Percentiles rank a stretch among this genome's conserved stretches.
These are phyloP conservation scores for Cryptococcus sp. DNA, from an alignment of 1,284 basidiomycete species.

Conservation along the genomic window DNA sequence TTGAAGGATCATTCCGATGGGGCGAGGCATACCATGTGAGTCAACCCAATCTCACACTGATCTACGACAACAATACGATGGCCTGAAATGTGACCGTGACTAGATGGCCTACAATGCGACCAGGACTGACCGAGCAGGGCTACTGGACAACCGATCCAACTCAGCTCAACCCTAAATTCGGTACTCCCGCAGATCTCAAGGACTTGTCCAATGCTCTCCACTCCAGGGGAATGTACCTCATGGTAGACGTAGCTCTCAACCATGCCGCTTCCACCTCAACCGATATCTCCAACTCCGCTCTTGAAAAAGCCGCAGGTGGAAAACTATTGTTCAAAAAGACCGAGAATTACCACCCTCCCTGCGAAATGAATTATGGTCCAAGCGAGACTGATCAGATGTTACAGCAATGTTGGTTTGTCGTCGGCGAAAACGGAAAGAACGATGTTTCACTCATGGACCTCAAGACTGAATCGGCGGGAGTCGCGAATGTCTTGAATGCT, in stretches of 20 bases:
- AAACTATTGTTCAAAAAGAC: constrained; percentile 28
- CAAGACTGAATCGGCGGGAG: constrained; percentile 59
- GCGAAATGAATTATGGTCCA: constrained; percentile 23
- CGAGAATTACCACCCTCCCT: constrained; percentile 26
- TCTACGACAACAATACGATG: neutral
- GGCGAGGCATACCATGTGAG: constrained; percentile 34
- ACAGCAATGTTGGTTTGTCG: constrained; percentile 58
- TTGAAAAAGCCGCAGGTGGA: constrained; percentile 18
- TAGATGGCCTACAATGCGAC: no score
- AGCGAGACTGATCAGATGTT: constrained; percentile 17
- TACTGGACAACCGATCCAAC: constrained; percentile 56
- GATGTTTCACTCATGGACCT: constrained; percentile 63
- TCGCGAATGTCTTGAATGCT: constrained; percentile 55
- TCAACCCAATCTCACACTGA: neutral
- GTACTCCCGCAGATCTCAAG: constrained; percentile 62
- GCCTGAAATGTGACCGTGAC: no score
- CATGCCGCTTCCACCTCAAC: constrained; percentile 56
- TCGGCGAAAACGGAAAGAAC: constrained; percentile 35
- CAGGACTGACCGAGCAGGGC: constrained; percentile 16
- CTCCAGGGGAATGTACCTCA: constrained; percentile 63
- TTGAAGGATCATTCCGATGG: constrained; percentile 61
- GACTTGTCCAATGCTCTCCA: constrained; percentile 62
- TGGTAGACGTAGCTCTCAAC: constrained; percentile 72
- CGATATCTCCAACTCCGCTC: constrained; percentile 16
- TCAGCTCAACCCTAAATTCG: constrained; percentile 62